Percentiles rank a stretch among this genome's conserved stretches.
Evolutionary conservation across 441 rosid species (phyloP).

Genomic region (Croton setiger): DNA sequence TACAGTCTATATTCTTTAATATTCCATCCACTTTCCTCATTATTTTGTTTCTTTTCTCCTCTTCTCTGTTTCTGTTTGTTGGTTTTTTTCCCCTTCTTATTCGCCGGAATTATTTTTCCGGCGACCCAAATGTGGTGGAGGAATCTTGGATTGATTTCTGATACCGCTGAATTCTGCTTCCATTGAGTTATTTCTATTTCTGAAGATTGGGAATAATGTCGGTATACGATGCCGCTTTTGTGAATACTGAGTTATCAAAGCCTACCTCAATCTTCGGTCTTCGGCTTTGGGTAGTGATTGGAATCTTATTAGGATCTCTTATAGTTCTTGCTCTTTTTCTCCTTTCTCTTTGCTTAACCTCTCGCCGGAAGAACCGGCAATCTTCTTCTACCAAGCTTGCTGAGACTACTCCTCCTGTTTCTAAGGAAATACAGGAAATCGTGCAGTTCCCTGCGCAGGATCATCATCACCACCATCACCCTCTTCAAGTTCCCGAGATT

Average conservation of each 20-base stretch:
- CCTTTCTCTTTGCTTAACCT: conserved; percentile 82
- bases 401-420: conserved; percentile 52
- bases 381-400: conserved; percentile 21
- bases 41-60: neutral
- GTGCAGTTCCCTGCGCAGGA: conserved; percentile 39
- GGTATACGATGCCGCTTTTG: conserved; percentile 66
- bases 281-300: conserved; percentile 89
- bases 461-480: conserved; percentile 36
- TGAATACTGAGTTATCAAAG: conserved; percentile 75
- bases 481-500: conserved; percentile 50
- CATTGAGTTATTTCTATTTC: neutral
- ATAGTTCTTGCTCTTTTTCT: conserved; percentile 75
- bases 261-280: conserved; percentile 90
- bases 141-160: neutral
- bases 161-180: neutral
- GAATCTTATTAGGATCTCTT: conserved; percentile 74
- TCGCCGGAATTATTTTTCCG: conserved; percentile 18
- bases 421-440: conserved; percentile 86
- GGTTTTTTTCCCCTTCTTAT: neutral
- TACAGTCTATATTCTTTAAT: neutral
- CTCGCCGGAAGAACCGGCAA: conserved; percentile 58
- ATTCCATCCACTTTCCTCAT: neutral
- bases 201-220: conserved; percentile 37
- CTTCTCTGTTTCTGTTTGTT: neutral
- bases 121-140: conserved; percentile 13